phyloP scores from a whole-genome alignment of 2,329 filamentous ascomycete genomes.

The Coleophoma crateriformis region DNA sequence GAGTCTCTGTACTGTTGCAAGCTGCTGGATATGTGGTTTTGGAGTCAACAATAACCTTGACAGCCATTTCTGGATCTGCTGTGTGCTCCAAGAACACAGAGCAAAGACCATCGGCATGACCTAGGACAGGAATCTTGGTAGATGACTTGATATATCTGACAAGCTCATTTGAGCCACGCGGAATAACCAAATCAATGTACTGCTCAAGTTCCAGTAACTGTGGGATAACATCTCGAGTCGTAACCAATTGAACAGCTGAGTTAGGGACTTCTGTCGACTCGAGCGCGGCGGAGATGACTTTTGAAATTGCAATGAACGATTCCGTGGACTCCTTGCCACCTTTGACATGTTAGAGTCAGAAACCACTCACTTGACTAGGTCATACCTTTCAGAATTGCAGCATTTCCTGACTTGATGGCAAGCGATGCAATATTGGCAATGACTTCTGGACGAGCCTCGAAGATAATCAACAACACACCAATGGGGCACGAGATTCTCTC shows the following conservation, averaged over 20 bases:
- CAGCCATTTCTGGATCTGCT: constrained; percentile 67
- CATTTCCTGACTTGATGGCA: constrained; percentile 95
- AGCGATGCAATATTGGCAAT: constrained; percentile 97
- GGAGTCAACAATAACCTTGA: constrained; percentile 77
- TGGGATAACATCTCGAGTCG: constrained; percentile 84
- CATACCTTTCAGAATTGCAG: constrained; percentile 85
- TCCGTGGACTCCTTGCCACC: constrained; percentile 92
- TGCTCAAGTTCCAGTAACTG: constrained; percentile 81
- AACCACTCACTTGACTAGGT: neutral
- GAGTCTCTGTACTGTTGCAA: constrained; percentile 90
- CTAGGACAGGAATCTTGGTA: constrained; percentile 91
- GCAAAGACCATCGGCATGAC: constrained; percentile 93
- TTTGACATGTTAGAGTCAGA: constrained; percentile 24
- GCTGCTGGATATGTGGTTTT: constrained; percentile 94
- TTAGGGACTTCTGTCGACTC: constrained; percentile 71
- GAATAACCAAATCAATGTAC: constrained; percentile 92
- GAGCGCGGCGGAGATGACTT: constrained; percentile 75
- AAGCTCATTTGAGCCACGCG: constrained; percentile 46
- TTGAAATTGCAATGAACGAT: constrained; percentile 89
- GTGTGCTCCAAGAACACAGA: constrained; percentile 77
- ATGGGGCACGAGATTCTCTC: constrained; percentile 92
- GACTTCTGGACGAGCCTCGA: constrained; percentile 94
- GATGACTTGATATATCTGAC: constrained; percentile 74
- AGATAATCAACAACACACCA: constrained; percentile 96
- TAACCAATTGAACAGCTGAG: constrained; percentile 86